phyloP scores from a whole-genome alignment of 441 rosid species.

The Populus hybrid region DNA sequence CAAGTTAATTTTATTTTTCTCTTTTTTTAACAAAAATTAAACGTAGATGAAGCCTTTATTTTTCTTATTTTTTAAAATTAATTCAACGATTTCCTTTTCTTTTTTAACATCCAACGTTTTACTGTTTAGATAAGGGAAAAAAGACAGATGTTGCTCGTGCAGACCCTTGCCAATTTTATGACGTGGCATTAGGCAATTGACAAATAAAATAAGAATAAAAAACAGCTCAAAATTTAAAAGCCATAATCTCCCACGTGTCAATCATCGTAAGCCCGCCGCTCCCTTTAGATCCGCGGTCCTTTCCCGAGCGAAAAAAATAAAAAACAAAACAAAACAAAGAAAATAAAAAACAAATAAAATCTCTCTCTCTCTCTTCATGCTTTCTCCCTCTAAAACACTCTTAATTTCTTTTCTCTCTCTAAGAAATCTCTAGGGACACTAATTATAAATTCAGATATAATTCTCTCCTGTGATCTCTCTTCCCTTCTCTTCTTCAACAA shows the following conservation, averaged over 20 bases:
- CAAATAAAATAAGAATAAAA: background rate
- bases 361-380: background rate
- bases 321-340: background rate
- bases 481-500: constrained; percentile 7
- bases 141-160: background rate
- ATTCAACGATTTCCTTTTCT: background rate
- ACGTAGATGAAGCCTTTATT: too few relatives aligned
- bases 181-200: constrained; percentile 15
- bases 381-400: constrained; percentile 6
- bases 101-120: background rate
- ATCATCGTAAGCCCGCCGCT: constrained; percentile 5
- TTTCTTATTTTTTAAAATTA: background rate
- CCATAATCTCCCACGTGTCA: constrained; percentile 25
- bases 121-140: background rate
- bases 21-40: too few relatives aligned
- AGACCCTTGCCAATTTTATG: background rate
- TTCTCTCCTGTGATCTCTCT: constrained; percentile 29
- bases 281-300: constrained; percentile 43
- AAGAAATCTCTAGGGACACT: background rate
- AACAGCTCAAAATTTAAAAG: background rate
- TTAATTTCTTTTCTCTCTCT: constrained; percentile 18
- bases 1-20: background rate
- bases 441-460: constrained; percentile 36
- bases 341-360: background rate
- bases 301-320: constrained; percentile 20